phyloP scores from a whole-genome alignment of 768 basidiomycete species.

The Suillus weaverae region DNA sequence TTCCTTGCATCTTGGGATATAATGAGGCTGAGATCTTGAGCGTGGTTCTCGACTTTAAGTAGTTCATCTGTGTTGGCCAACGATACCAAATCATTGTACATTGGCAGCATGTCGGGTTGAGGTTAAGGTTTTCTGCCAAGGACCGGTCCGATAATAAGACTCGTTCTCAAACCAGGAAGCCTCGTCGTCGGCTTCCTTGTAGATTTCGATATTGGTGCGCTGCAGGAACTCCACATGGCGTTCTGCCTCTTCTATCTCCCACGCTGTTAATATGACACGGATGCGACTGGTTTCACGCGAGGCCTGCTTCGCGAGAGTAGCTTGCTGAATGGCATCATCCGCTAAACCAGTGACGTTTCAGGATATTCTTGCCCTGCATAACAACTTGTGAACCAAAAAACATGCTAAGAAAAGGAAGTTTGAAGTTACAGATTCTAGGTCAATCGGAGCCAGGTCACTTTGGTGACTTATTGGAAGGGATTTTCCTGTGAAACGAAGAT shows the following conservation, averaged over 20 bases:
- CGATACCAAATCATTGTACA: background rate
- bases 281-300: background rate
- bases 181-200: background rate
- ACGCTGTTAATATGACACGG: slow-evolving; percentile 5
- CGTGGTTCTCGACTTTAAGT: background rate
- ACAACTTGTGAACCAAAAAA: background rate
- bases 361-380: background rate
- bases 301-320: slow-evolving; percentile 6
- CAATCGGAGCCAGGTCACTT: too few species aligned
- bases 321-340: background rate
- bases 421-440: too few species aligned
- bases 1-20: background rate
- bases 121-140: background rate
- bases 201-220: background rate
- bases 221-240: background rate
- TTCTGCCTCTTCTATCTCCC: slow-evolving; percentile 12
- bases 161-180: background rate
- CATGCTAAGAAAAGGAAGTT: too few species aligned
- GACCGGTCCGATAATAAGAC: background rate
- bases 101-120: background rate
- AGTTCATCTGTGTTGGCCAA: background rate
- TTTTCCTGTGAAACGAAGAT: too few species aligned
- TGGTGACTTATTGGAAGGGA: too few species aligned
- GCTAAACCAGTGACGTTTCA: background rate
- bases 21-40: background rate